Conservation (phyloP, 208 protist species). For the Trypanosoma caninum region DNA sequence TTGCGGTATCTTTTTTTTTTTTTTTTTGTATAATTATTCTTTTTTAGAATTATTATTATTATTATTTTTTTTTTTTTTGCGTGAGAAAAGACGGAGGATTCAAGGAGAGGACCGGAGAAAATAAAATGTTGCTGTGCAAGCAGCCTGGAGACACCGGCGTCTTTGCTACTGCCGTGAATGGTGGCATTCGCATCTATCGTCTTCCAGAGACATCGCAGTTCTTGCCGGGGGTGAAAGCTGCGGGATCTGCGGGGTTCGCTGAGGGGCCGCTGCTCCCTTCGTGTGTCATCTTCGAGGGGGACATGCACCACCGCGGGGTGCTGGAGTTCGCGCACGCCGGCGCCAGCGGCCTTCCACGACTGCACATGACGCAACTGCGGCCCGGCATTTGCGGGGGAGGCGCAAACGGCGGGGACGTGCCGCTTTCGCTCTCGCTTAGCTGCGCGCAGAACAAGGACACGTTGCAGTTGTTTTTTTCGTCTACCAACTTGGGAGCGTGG, state of each 20-base stretch:
- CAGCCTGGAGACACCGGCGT: constrained; percentile 64
- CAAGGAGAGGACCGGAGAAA: background rate
- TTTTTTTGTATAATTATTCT: constrained; percentile 14
- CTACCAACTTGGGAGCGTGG: constrained; percentile 17
- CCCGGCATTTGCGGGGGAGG: background rate
- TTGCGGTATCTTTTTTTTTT: constrained; percentile 6
- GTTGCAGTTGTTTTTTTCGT: constrained; percentile 38
- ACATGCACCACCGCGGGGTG: background rate
- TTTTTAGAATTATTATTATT: constrained; percentile 11
- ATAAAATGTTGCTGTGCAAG: constrained; percentile 67
- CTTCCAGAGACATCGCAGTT: constrained; percentile 8
- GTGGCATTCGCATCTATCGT: constrained; percentile 40
- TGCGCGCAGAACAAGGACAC: constrained; percentile 25
- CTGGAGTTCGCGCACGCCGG: background rate
- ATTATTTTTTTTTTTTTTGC: constrained; percentile 6
- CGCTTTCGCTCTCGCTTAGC: constrained; percentile 60
- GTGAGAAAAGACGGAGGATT: background rate
- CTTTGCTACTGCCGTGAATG: constrained; percentile 52
- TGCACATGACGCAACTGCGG: background rate
- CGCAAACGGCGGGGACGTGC: background rate
- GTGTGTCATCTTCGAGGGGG: constrained; percentile 5
- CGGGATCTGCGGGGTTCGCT: background rate
- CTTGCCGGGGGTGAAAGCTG: background rate
- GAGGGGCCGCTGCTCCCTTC: constrained; percentile 2
- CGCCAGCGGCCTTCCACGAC: background rate